Conservation (phyloP, 495 filamentous ascomycete genomes). For the Podospora fimiseda region DNA sequence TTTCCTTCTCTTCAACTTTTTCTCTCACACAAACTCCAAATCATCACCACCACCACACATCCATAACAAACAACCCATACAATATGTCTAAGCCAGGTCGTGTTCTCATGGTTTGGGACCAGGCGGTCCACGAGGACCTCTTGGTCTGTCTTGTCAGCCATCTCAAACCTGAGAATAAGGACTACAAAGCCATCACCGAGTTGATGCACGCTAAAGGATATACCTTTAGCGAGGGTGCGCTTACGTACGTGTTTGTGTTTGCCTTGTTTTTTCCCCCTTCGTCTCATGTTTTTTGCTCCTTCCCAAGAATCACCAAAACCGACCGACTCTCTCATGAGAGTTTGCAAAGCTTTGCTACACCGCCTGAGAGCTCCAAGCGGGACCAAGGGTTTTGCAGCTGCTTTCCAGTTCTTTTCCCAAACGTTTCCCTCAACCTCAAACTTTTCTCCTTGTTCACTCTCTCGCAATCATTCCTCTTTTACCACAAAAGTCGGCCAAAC, state of each 20-base stretch:
- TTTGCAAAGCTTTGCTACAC: too few species aligned
- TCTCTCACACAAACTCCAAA: not conserved
- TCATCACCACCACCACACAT: not conserved
- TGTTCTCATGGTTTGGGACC: conserved; percentile 19
- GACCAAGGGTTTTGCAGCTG: too few species aligned
- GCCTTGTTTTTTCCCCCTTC: too few species aligned
- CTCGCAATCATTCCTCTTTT: not conserved
- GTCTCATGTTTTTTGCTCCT: too few species aligned
- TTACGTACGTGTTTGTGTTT: conserved; percentile 29
- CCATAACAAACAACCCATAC: not conserved
- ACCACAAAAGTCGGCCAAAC: too few species aligned
- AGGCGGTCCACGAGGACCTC: conserved; percentile 18
- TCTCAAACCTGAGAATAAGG: conserved; percentile 14
- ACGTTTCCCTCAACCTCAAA: not conserved
- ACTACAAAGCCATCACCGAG: conserved; percentile 14
- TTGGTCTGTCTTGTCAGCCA: conserved; percentile 18
- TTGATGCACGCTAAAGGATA: conserved; percentile 20
- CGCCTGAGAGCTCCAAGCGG: too few species aligned
- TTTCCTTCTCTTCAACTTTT: not conserved
- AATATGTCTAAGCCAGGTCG: conserved; percentile 7
- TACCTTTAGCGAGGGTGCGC: conserved; percentile 21
- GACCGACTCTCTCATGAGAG: too few species aligned
- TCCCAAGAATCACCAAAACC: too few species aligned
- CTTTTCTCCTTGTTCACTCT: not conserved
- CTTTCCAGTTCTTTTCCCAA: not conserved